Base-by-base conservation (phyloP, 805 yeast species). In the Wickerhamomyces pijperi region DNA sequence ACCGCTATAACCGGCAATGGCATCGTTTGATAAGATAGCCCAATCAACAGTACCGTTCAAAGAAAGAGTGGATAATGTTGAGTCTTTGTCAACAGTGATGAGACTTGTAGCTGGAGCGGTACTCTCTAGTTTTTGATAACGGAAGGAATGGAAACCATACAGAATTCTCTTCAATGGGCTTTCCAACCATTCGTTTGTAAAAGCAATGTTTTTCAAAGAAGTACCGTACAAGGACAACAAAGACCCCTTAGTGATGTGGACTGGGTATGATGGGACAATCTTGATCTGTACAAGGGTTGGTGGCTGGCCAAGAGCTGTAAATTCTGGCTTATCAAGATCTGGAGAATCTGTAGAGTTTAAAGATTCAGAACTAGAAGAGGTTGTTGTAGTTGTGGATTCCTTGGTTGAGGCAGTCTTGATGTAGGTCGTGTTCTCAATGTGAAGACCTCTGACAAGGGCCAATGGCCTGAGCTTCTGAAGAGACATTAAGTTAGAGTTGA, bases 31-130 rank as follows among this genome's bases (percentile, higher is more conserved):
- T 35, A 78, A 60, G 3, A 78, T 41, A 1, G 79, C 81, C 82
- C 82, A 78, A 48, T 78, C 86, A 16, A 55, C 54, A 1, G 72
- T 59, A 2, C 86, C 86, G 45, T 78, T 82, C 41, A 78, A 50
- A 3, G 59, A 43, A 19, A 78, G 35, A 7, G 45, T 42, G 16
- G 38, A 44, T 2, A 47, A 35, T 2, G 44, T 34, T 9, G 45
- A 41, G 9, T 43, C 43, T 12, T 34, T 28, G 6, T 32, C 20
- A n/a, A 39, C 20, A 29, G 42, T 39, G 16, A 50, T 40, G 32
- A 50, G 36, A 6, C 46, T 39, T 7, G 45, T 43, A 1, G 48
- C 42, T 7, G 49, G 51, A 2, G 38, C 41, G 2, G 56, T 52
- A 1, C 75, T 63, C 11, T 71, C 60, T 3, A 77, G 38, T 35